Evolutionary conservation across 768 basidiomycete genomes (phyloP), one percentile per base, ranked within the genome.

Genomic region (Mycena pura): DNA sequence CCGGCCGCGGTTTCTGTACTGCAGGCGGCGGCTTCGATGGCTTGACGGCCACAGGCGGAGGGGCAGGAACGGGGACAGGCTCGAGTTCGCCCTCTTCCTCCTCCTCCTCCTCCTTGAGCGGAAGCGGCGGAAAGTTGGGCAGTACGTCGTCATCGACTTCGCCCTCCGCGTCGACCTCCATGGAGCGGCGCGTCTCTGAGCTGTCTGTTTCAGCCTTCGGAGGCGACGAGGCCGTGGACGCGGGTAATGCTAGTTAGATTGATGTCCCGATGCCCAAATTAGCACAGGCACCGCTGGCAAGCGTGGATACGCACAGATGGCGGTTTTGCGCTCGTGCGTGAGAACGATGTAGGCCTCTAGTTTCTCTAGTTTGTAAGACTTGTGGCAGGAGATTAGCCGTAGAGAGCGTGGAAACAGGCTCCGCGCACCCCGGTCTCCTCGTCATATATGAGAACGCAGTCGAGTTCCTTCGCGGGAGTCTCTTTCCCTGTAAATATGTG

Each of bases 371-470:
- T 86, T 89, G 67, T 86, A 90, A 51, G 80, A 82, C 90, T 92
- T 66, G 46, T 31, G 62, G 72, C 24, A 19, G 58, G 28, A 57
- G 61, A n/a, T 59, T 47, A 57, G 40, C 43, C 17, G 22, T 14
- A 36, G 31, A 56, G 47, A 38, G 31, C 34, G 46, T 15, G 32
- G 14, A 21, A 32, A 22, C 47, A 49, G 34, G 38, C 44, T 40
- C 52, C 29, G 76, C 85, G 71, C 70, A 90, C 91, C 64, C 85
- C 85, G 46, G 83, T 78, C 53, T 86, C 88, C 68, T 91, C 90
- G 70, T 94, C 91, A 67, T 88, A 93, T 43, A 93, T 88, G 38
- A 94, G 78, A 7, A 93, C 84, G 64, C 92, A 94, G 49, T 92
- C 90, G 66, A 81, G 80, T 44, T 92, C 89, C 69, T 86, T 89